A percentile compares a stretch with the other conserved stretches of the same genome.
Evolutionary conservation across 2,329 filamentous ascomycete genomes (phyloP).

Genomic region (Aspergillus sp.): DNA sequence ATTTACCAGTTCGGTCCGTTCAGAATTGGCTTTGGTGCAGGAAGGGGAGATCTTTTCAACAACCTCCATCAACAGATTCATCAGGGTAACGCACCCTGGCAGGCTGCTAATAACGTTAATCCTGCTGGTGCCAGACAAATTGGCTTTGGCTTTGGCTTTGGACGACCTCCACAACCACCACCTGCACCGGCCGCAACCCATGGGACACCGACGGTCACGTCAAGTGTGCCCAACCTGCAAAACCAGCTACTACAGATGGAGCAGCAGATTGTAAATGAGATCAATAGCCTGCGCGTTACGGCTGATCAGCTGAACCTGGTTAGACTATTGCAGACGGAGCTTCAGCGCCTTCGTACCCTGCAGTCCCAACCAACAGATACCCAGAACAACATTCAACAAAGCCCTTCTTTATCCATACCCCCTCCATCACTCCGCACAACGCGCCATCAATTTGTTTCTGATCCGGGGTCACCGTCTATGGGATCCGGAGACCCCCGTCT

Average conservation of each 20-base stretch:
- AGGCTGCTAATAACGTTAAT: constrained; percentile 32
- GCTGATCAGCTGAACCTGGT: constrained; percentile 69
- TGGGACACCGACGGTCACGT: constrained; percentile 18
- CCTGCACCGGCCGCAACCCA: constrained; percentile 19
- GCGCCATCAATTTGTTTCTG: constrained; percentile 31
- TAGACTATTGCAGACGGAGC: constrained; percentile 66
- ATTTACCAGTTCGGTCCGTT: constrained; percentile 74
- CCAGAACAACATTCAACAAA: constrained; percentile 9
- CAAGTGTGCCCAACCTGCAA: constrained; percentile 46
- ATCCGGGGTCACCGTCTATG: constrained; percentile 33
- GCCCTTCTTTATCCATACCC: constrained; percentile 19
- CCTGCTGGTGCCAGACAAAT: constrained; percentile 37
- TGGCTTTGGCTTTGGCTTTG: constrained; percentile 44
- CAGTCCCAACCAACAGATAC: constrained; percentile 33
- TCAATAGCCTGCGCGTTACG: constrained; percentile 61
- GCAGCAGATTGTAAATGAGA: constrained; percentile 67
- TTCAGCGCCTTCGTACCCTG: constrained; percentile 62
- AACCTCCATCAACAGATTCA: constrained; percentile 65
- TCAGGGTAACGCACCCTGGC: constrained; percentile 48
- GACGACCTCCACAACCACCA: constrained; percentile 29
- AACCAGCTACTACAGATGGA: constrained; percentile 66
- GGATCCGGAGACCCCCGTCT: constrained; percentile 46
- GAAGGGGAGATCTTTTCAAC: constrained; percentile 61
- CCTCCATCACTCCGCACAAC: constrained; percentile 20
- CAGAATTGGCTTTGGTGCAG: constrained; percentile 66